Evolutionary conservation across 2,329 filamentous ascomycete species (phyloP), one percentile per base, ranked within the genome.

Genomic region (Beauveria scarabaeidicola): DNA sequence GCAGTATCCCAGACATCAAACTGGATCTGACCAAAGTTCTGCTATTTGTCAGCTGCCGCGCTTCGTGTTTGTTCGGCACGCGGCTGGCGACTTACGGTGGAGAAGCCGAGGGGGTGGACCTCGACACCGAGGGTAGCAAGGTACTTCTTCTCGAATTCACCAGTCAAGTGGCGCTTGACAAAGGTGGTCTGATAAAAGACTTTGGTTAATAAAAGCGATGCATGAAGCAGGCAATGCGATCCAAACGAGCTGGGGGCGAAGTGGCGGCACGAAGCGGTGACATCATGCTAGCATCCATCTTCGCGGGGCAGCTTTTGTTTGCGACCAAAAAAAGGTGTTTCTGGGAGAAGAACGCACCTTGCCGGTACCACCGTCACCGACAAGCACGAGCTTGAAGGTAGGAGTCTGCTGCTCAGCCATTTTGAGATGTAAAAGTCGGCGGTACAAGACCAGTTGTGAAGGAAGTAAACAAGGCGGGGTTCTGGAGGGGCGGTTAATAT

Each of bases 61-160:
- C 59, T 36, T 63, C 66, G 67, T 47, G 2, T 19, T 32, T 47
- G 21, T 17, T 51, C 60, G 41, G 10, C 23, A 52, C 57, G 59
- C 64, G 61, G 59, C 62, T 67, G 67, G 57, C 52, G 48, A 83
- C 91, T 81, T 91, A 97, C 92, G 75, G 93, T 97, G 72, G 87
- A 91, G 87, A 99, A 99, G 72, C 87, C 89, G 67, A 99, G 90
- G 76, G 94, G 94, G 84, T 99, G 94, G 68, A 99, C 94, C 78
- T 99, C 94, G 75, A 99, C 94, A 88, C 94, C 94, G 67, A 99
- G 90, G 63, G 94, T 99, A 72, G 94, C 94, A 78, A 99, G 97
- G 82, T 99, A 99, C 84, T 97, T 99, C 89, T 99, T 99, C 83
- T 99, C 94, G 76, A 99, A 99, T 78, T 99, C 94, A 77, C 94